A percentile compares a stretch with the other conserved stretches of the same genome.
phyloP scores from a whole-genome alignment of 441 rosid species.

The Isatis lusitanica region DNA sequence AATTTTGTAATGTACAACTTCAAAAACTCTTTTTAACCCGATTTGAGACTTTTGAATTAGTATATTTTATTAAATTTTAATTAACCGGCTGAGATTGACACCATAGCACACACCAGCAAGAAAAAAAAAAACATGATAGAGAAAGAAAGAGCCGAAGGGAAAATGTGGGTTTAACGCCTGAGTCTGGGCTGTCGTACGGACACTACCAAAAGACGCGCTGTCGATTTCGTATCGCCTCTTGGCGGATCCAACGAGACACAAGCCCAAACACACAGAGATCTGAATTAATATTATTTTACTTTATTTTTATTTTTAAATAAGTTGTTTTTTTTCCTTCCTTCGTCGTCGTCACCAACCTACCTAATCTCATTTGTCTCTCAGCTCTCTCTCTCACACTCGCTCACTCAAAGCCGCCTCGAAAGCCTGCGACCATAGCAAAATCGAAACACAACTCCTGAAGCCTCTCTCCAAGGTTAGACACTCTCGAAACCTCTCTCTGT shows the following conservation, averaged over 20 bases:
- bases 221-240: slow-evolving; percentile 2
- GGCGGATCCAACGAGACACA: slow-evolving; percentile 26
- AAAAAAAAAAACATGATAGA: too few species aligned
- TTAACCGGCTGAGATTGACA: too few species aligned
- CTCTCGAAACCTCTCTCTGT: neutral
- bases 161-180: too few species aligned
- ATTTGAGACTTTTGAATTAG: too few species aligned
- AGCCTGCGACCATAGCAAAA: neutral
- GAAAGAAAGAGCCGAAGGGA: too few species aligned
- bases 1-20: too few species aligned
- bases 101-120: too few species aligned
- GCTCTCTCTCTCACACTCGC: neutral
- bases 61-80: too few species aligned
- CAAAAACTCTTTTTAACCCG: too few species aligned
- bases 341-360: slow-evolving; percentile 8
- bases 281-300: neutral
- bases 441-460: neutral
- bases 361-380: neutral
- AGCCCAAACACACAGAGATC: neutral
- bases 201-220: neutral
- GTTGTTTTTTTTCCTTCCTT: neutral
- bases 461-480: slow-evolving; percentile 14
- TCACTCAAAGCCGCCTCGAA: neutral
- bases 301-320: neutral
- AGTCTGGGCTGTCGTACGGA: slow-evolving; percentile 3